A percentile compares a stretch with the other conserved stretches of the same genome.
phyloP scores from a whole-genome alignment of 306 rosid genomes.

The Clitoria ternatea region DNA sequence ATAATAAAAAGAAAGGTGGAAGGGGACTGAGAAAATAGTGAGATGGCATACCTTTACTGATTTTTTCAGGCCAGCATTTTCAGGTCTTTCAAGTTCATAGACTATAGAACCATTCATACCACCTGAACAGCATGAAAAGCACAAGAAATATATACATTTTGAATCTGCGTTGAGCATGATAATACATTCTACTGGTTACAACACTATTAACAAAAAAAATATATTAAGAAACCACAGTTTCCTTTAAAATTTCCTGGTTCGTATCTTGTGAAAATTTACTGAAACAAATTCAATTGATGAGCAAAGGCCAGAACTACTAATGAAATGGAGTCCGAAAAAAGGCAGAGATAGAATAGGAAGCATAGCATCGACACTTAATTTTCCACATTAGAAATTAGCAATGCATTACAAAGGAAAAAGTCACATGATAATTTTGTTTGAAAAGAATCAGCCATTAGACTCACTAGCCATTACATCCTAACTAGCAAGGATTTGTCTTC shows the following conservation, averaged over 20 bases:
- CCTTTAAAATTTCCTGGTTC: neutral
- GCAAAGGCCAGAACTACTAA: neutral
- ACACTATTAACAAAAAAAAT: neutral
- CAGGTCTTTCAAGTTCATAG: slow-evolving; percentile 84
- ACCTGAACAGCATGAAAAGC: slow-evolving; percentile 49
- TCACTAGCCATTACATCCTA: neutral
- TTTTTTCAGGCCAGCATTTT: slow-evolving; percentile 74
- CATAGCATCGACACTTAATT: neutral
- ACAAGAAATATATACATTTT: neutral
- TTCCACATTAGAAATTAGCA: neutral
- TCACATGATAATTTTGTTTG: neutral
- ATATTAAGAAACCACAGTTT: neutral
- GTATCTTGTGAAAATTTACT: neutral
- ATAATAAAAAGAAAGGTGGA: neutral
- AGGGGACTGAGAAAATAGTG: slow-evolving; percentile 21
- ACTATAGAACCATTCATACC: slow-evolving; percentile 94
- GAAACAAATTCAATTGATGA: neutral
- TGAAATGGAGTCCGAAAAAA: neutral
- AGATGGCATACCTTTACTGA: slow-evolving; percentile 64
- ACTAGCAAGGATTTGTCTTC: neutral
- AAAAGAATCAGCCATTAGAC: neutral
- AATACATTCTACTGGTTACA: neutral
- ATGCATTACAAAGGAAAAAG: neutral
- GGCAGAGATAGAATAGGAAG: neutral
- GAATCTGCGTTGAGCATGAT: neutral